Base-by-base conservation (phyloP, 345 rosid species). In the Chamaenerion angustifolium region DNA sequence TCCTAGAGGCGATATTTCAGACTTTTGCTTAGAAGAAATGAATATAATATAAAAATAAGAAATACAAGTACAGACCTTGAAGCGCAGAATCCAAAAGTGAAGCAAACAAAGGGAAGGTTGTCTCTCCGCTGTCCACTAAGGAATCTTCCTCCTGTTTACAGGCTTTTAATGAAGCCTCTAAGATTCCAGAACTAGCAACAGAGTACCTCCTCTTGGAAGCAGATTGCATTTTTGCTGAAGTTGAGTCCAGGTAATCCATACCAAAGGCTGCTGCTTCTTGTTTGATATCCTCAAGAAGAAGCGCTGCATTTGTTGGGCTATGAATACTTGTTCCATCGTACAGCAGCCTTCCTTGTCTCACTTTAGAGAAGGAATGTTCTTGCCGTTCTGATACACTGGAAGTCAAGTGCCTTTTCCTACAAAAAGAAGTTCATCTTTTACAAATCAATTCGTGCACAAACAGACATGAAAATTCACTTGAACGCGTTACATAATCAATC, bases 221-320 rank as follows among this genome's bases (percentile, higher is more conserved):
- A 63, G 77, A 71, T 18, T 60, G 63, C 40, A 62, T 54, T 64
- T 57, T 68, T 8, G 62, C 49, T 45, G 75, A 75, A 37, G 76
- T 57, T 63, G 66, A 70, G 45, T 78, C 70, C 45, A 60, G 76
- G 54, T 62, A 72, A 61, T 73, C 81, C 35, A 60, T 40, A 53
- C 78, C 85, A 55, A 71, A 61, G 63, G 74, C 69, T 47, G 69
- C 76, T 60, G 71, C 89, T 76, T 87, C 98, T 61, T 83, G 87
- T 57, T 92, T 92, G 52, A 92, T 87, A 58, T 84, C 80, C 65
- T 92, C 96, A 56, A 92, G 96, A 57, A 92, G 76, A 58, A 90
- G 83, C 27, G 93, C 89, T 0, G 96, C 80, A 49, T 92, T 92
- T 10, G 85, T 80, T 10, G 96, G 98, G 65, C 96, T 84, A 61